These are phyloP conservation scores for Sarocladium oryzae DNA, from an alignment of 2,329 filamentous ascomycete species.

Conservation along the genomic window DNA sequence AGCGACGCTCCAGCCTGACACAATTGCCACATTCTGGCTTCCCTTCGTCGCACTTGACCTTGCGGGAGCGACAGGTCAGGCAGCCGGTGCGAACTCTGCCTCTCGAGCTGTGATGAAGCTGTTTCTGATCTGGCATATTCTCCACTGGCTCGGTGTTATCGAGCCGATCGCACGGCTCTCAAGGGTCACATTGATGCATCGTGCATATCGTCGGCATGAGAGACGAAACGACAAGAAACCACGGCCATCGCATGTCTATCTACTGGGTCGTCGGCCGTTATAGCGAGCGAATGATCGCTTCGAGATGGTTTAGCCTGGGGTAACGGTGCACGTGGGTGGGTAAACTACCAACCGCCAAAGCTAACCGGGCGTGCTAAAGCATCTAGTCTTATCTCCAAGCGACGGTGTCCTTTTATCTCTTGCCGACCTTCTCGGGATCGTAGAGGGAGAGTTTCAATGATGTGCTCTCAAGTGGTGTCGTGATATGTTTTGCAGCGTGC, in stretches of 20 bases:
- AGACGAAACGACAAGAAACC: not conserved
- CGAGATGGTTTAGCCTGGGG: not conserved
- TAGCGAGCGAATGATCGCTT: not conserved
- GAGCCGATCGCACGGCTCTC: not conserved
- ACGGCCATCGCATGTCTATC: not conserved
- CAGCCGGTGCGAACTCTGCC: conserved; percentile 22
- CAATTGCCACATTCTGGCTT: conserved; percentile 11
- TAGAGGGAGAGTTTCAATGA: not conserved
- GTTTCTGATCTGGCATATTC: not conserved
- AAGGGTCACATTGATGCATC: not conserved
- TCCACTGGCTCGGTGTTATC: not conserved
- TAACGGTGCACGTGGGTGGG: not conserved
- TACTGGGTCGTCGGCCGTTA: not conserved
- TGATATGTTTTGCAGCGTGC: too few relatives aligned
- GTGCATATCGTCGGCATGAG: not conserved
- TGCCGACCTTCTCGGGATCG: not conserved
- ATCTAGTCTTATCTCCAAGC: not conserved
- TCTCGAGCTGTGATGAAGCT: not conserved
- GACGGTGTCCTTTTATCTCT: not conserved
- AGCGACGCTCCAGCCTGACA: conserved; percentile 7
- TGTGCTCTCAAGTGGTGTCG: too few relatives aligned
- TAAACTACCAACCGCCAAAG: too few relatives aligned
- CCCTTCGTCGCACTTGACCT: conserved; percentile 32
- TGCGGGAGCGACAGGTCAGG: conserved; percentile 32
- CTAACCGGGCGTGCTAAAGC: too few relatives aligned